Conservation (phyloP, 2,329 filamentous ascomycete species). For the Zasmidium citrigriseum region DNA sequence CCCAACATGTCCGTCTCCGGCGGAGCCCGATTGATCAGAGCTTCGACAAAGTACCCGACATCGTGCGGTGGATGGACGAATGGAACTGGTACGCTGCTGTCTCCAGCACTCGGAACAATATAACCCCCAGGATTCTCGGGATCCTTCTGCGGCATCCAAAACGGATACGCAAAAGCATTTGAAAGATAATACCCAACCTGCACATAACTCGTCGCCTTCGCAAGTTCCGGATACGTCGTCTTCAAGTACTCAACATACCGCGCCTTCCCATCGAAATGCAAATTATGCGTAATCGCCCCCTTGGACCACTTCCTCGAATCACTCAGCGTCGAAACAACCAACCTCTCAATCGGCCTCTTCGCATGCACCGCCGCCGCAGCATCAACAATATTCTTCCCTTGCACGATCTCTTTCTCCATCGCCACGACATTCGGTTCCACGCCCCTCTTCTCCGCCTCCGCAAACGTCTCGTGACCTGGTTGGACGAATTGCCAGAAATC, state of each 20-base stretch:
- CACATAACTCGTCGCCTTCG: constrained; percentile 32
- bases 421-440: constrained; percentile 20
- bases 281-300: constrained; percentile 44
- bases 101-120: constrained; percentile 16
- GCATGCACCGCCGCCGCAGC: constrained; percentile 18
- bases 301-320: constrained; percentile 40
- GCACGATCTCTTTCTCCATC: constrained; percentile 30
- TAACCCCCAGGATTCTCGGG: constrained; percentile 19
- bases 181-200: constrained; percentile 38
- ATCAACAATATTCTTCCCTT: constrained; percentile 34
- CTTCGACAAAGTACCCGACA: constrained; percentile 27
- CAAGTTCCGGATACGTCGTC: constrained; percentile 19
- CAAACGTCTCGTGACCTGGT: constrained; percentile 11
- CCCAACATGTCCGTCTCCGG: constrained; percentile 32
- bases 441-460: constrained; percentile 22
- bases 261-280: constrained; percentile 37
- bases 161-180: constrained; percentile 28
- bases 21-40: constrained; percentile 27
- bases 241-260: constrained; percentile 30
- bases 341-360: constrained; percentile 30
- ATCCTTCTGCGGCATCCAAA: constrained; percentile 19
- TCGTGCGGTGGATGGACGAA: constrained; percentile 18
- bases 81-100: constrained; percentile 1
- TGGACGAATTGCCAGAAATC: constrained; percentile 34
- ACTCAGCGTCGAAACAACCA: constrained; percentile 43